Conservation (phyloP, 2,329 filamentous ascomycete species). For the Aspergillus pseudoterreus region DNA sequence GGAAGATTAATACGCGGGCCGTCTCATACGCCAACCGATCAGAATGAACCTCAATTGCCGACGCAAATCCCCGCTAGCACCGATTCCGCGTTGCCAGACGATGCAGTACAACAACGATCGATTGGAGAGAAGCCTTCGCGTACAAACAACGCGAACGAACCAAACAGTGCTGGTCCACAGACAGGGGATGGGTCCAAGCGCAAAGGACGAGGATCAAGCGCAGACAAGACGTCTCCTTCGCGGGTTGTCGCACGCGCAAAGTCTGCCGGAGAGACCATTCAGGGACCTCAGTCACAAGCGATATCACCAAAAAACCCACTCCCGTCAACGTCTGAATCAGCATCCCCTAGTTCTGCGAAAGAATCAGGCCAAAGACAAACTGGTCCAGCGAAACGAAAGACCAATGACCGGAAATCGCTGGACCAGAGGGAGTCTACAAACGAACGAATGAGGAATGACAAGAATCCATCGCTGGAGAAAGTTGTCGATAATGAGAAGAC, state of each 20-base stretch:
- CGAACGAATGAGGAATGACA: slow-evolving; percentile 8
- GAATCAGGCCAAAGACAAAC: background rate
- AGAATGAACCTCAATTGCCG: background rate
- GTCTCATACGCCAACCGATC: background rate
- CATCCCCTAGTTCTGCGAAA: background rate
- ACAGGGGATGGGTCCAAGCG: slow-evolving; percentile 2
- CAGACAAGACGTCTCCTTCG: slow-evolving; percentile 3
- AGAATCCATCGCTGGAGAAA: slow-evolving; percentile 4
- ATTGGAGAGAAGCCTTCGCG: background rate
- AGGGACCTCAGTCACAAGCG: background rate
- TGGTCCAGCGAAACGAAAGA: background rate
- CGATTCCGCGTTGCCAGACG: background rate
- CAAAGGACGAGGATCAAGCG: slow-evolving; percentile 4
- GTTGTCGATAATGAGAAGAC: background rate
- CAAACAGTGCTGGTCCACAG: slow-evolving; percentile 2
- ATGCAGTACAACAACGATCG: background rate
- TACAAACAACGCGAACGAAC: background rate
- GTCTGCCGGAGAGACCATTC: background rate
- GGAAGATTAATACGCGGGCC: slow-evolving; percentile 1
- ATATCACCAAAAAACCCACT: slow-evolving; percentile 1
- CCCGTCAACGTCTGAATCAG: background rate
- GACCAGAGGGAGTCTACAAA: slow-evolving; percentile 1
- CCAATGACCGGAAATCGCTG: background rate
- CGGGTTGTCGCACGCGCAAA: slow-evolving; percentile 1
- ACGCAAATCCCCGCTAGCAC: background rate